phyloP scores from a whole-genome alignment of 2,329 filamentous ascomycete genomes.

The Ophiostoma perfectum region DNA sequence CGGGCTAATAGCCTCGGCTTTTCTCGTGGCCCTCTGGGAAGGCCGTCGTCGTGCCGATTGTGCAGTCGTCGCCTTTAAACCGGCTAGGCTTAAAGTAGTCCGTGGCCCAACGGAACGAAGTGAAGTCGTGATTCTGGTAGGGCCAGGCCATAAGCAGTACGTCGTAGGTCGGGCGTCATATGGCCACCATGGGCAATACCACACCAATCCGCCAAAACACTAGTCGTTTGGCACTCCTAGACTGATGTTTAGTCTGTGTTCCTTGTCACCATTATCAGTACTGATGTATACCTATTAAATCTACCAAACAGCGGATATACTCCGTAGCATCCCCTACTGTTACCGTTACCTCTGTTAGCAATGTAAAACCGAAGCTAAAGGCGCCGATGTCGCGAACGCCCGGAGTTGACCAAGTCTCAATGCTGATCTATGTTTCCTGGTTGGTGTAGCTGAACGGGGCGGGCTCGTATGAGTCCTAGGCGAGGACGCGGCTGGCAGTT shows the following conservation, averaged over 20 bases:
- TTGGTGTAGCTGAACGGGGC: background rate
- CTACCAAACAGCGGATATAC: background rate
- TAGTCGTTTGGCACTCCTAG: background rate
- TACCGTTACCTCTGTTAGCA: background rate
- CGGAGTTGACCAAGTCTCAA: background rate
- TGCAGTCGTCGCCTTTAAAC: background rate
- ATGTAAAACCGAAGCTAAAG: background rate
- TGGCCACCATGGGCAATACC: background rate
- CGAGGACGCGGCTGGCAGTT: background rate
- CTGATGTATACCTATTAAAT: background rate
- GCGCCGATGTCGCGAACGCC: background rate
- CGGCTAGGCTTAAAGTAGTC: constrained; percentile 1
- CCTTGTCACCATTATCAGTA: background rate
- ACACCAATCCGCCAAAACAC: background rate
- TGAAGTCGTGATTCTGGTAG: background rate
- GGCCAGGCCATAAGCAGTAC: background rate
- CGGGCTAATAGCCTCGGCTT: too few species aligned
- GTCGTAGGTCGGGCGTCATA: background rate
- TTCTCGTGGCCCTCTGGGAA: background rate
- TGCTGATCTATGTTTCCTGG: background rate
- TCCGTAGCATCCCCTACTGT: background rate
- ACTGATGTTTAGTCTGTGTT: background rate
- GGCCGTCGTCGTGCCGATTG: background rate
- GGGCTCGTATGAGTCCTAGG: background rate
- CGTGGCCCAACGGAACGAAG: background rate